These are phyloP conservation scores for Geopyxis carbonaria DNA, from an alignment of 495 filamentous ascomycete species.

Conservation along the genomic window DNA sequence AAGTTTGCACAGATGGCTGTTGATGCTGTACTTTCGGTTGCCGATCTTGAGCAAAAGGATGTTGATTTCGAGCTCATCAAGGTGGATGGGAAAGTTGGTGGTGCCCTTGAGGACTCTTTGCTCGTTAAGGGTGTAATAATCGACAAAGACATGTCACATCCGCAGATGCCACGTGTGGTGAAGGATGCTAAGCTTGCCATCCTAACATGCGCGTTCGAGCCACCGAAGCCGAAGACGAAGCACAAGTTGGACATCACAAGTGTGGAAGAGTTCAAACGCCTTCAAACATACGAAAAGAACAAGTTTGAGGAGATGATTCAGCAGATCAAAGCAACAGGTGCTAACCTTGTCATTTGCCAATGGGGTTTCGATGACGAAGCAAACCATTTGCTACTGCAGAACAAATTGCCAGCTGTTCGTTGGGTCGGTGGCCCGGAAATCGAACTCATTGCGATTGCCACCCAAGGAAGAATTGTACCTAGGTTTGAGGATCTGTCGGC, in stretches of 20 bases:
- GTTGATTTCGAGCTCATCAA: slow-evolving; percentile 99
- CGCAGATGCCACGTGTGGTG: slow-evolving; percentile 94
- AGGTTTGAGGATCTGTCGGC: slow-evolving; percentile 85
- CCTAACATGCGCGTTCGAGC: slow-evolving; percentile 94
- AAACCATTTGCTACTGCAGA: slow-evolving; percentile 90
- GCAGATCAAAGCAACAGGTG: slow-evolving; percentile 91
- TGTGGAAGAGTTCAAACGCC: slow-evolving; percentile 92
- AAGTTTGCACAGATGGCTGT: slow-evolving; percentile 96
- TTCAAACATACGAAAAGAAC: slow-evolving; percentile 84
- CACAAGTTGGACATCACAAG: slow-evolving; percentile 97
- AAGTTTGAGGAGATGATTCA: slow-evolving; percentile 99
- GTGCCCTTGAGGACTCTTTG: slow-evolving; percentile 81
- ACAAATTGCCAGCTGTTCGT: slow-evolving; percentile 84
- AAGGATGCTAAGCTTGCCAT: slow-evolving; percentile 91
- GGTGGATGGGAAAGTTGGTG: slow-evolving; percentile 95
- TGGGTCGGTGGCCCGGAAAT: slow-evolving; percentile 99
- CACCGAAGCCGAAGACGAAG: slow-evolving; percentile 99
- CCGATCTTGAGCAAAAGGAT: slow-evolving; percentile 88
- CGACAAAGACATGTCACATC: slow-evolving; percentile 99
- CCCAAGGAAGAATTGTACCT: slow-evolving; percentile 91
- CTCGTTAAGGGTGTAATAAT: slow-evolving; percentile 95
- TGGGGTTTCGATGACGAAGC: slow-evolving; percentile 99
- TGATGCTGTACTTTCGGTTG: slow-evolving; percentile 90
- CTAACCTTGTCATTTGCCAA: slow-evolving; percentile 95
- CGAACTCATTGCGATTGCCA: slow-evolving; percentile 95